Base-by-base conservation (phyloP, 2,329 filamentous ascomycete species). In the Acarospora socialis region DNA sequence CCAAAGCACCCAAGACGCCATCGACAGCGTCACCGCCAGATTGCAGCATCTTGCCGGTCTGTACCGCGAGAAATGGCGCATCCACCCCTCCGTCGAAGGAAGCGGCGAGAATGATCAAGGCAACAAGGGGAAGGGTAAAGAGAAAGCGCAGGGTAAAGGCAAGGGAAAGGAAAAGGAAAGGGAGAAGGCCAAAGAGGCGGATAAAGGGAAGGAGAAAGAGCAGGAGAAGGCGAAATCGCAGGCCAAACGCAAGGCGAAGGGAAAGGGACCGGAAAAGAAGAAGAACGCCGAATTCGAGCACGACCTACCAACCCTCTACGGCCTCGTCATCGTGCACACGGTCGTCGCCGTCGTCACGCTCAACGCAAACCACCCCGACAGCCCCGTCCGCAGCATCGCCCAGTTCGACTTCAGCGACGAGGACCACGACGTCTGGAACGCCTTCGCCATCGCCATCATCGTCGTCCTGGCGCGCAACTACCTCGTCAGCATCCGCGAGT, bases 371-470 rank as follows among this genome's bases (percentile, higher is more conserved):
- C 53, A 59, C 3, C 41, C 43, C 3, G 40, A 47, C 6, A 35
- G 36, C n/a, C 36, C 36, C 10, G 41, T 62, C 5, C 49, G 54
- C 7, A 56, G 57, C 7, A 59, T 73, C 30, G 62, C 59, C 4
- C 59, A 63, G 32, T 67, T 72, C 40, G 63, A 74, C 44, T 61
- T 71, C 34, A 57, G 56, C 3, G 58, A 68, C 25, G 46, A 50
- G 6, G 60, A 60, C 1, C 65, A 67, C 37, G 70, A 74, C 44
- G 68, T 73, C 2, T 76, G 70, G 70, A 72, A 71, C 43, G 59
- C 63, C 4, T 52, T 74, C 3, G 67, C 68, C 0, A 41, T 74
- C 30, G 66, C 69, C 0, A 68, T 74, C 35, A 52, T 68, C 4
- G 54, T 69, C 7, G 58, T 68, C 38, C 63, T 69, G 45, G 60